Conservation (phyloP, 2,329 filamentous ascomycete genomes). For the Graphilbum ipis-grandicollis region DNA sequence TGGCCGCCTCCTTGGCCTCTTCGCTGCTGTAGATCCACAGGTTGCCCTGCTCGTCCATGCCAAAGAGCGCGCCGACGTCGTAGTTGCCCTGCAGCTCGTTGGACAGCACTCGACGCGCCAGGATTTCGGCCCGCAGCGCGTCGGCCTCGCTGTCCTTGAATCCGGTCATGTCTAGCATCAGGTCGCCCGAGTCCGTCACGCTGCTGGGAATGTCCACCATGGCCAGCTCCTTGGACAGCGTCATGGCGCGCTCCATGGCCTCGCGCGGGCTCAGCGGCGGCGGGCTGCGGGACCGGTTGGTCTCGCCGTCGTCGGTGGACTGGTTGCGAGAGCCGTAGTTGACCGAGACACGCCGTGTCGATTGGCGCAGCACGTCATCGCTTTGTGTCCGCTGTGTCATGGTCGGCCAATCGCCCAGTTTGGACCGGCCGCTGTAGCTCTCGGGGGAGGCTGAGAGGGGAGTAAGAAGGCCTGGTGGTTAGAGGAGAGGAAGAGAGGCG, state of each 20-base stretch:
- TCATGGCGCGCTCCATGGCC: constrained; percentile 67
- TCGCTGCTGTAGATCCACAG: constrained; percentile 99
- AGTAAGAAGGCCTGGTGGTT: constrained; percentile 26
- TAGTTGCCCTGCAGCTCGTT: constrained; percentile 91
- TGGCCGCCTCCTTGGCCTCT: constrained; percentile 80
- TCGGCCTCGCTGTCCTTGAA: constrained; percentile 93
- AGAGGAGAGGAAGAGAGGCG: background rate
- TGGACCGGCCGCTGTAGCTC: constrained; percentile 24
- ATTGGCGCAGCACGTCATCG: constrained; percentile 34
- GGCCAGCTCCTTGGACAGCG: constrained; percentile 72
- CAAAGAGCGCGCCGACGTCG: constrained; percentile 88
- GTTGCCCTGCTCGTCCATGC: constrained; percentile 87
- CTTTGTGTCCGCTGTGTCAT: constrained; percentile 28
- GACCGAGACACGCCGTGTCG: constrained; percentile 20
- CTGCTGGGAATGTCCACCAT: constrained; percentile 83
- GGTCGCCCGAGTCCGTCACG: constrained; percentile 80
- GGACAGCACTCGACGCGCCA: constrained; percentile 79
- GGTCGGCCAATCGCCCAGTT: constrained; percentile 33
- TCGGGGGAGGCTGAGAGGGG: constrained; percentile 37
- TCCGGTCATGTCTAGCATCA: constrained; percentile 96
- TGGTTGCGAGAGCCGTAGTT: constrained; percentile 15
- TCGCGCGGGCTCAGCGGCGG: constrained; percentile 55
- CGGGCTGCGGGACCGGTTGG: constrained; percentile 53
- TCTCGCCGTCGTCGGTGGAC: constrained; percentile 19
- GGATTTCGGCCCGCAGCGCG: constrained; percentile 76